Evolutionary conservation across 148 eudicot genomes (phyloP).

Genomic region (Camellia sinensis): DNA sequence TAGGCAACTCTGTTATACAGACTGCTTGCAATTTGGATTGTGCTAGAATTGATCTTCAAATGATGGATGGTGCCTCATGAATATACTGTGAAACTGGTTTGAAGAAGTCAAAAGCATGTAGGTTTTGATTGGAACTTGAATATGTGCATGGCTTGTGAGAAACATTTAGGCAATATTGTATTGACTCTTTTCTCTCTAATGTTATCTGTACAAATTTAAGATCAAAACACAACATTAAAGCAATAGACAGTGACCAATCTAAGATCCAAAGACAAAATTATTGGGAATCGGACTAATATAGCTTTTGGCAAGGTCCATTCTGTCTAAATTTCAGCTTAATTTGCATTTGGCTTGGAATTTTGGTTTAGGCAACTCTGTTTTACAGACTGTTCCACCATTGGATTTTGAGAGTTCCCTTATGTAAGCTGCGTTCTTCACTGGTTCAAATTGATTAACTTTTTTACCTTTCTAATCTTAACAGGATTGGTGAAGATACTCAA

Average conservation of each 20-base stretch:
- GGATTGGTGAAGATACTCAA: constrained; percentile 87
- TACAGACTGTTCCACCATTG: not conserved
- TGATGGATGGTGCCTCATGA: not conserved
- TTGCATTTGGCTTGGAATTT: too few species aligned
- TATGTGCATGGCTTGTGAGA: too few species aligned
- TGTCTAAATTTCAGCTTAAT: too few species aligned
- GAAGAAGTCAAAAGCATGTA: not conserved
- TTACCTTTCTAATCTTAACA: constrained; percentile 21
- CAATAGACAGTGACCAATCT: too few species aligned
- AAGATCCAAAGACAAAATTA: too few species aligned
- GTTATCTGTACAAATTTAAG: too few species aligned
- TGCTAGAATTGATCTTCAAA: not conserved
- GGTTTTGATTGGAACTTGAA: not conserved
- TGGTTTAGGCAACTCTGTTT: not conserved
- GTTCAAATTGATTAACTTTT: not conserved
- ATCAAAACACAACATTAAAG: too few species aligned
- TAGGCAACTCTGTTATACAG: not conserved
- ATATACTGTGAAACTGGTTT: not conserved
- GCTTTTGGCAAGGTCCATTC: too few species aligned
- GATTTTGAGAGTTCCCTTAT: too few species aligned
- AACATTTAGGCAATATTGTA: too few species aligned
- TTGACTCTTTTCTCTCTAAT: too few species aligned
- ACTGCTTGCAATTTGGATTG: not conserved
- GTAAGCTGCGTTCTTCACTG: not conserved
- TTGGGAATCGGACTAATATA: too few species aligned